These are phyloP conservation scores for Sordariomycetes sp. DNA, from an alignment of 2,329 filamentous ascomycete genomes.

Conservation along the genomic window DNA sequence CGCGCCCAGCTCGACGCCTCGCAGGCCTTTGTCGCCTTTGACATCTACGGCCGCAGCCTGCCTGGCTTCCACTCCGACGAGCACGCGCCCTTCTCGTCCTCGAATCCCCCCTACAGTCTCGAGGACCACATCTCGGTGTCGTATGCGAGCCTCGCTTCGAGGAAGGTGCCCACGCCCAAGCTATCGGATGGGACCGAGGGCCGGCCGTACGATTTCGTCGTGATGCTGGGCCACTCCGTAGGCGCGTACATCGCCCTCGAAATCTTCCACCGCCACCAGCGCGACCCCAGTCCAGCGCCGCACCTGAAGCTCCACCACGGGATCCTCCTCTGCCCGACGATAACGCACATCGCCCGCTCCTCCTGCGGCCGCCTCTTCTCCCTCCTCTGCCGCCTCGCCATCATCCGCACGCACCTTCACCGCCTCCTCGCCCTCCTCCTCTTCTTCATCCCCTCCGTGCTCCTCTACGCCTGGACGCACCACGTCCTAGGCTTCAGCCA, in stretches of 20 bases:
- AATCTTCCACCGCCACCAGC: conserved; percentile 43
- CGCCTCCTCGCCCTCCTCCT: conserved; percentile 26
- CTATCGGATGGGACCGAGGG: conserved; percentile 7
- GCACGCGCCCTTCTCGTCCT: conserved; percentile 27
- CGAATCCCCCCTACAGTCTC: conserved; percentile 32
- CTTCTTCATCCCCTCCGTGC: conserved; percentile 21
- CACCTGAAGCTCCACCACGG: conserved; percentile 32
- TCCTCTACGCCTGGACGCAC: conserved; percentile 28
- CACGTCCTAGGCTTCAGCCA: conserved; percentile 31
- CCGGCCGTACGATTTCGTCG: conserved; percentile 37
- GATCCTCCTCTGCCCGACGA: conserved; percentile 60
- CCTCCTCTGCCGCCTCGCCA: conserved; percentile 14
- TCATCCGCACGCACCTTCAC: conserved; percentile 26
- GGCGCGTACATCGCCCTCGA: conserved; percentile 61
- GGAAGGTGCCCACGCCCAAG: conserved; percentile 10
- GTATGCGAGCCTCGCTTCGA: conserved; percentile 21
- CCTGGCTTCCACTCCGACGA: conserved; percentile 43
- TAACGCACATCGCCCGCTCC: conserved; percentile 56
- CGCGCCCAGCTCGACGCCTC: conserved; percentile 34
- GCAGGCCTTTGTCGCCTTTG: conserved; percentile 25
- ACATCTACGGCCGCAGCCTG: conserved; percentile 45
- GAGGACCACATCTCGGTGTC: conserved; percentile 36
- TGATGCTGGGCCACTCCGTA: conserved; percentile 63
- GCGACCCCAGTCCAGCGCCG: conserved; percentile 17
- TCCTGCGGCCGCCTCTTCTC: conserved; percentile 36